Conservation (phyloP, 78 protist genomes). For the Pigoraptor vietnamica region DNA sequence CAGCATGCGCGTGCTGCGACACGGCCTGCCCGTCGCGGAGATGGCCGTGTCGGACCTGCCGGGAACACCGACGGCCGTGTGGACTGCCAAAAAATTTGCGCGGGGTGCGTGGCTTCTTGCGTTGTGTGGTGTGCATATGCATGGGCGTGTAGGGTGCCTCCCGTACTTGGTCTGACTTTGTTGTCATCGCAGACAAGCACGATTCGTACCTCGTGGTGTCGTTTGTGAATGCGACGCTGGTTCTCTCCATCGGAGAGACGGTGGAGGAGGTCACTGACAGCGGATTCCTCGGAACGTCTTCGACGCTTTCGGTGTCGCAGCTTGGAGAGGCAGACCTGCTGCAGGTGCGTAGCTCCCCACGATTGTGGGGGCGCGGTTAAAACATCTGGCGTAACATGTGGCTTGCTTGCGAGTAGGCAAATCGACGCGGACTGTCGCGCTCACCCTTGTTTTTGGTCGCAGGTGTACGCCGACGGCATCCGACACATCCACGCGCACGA, state of each 20-base stretch:
- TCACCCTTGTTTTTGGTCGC: slow-evolving; percentile 58
- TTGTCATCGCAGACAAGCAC: slow-evolving; percentile 7
- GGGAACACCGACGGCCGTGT: slow-evolving; percentile 66
- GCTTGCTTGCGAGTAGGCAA: too few relatives aligned
- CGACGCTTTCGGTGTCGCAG: slow-evolving; percentile 59
- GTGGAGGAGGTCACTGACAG: slow-evolving; percentile 79
- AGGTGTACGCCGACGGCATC: slow-evolving; percentile 74
- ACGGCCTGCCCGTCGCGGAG: slow-evolving; percentile 78
- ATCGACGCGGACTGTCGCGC: slow-evolving; percentile 11
- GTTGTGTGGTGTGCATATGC: not conserved
- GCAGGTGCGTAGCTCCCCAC: slow-evolving; percentile 42
- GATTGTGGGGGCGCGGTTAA: too few relatives aligned
- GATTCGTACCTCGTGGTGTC: slow-evolving; percentile 83
- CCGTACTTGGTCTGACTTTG: not conserved
- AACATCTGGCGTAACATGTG: too few relatives aligned
- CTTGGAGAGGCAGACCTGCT: slow-evolving; percentile 82
- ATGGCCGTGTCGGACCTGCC: slow-evolving; percentile 76
- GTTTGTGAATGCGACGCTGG: slow-evolving; percentile 79
- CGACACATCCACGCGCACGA: slow-evolving; percentile 74
- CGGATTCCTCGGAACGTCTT: slow-evolving; percentile 64
- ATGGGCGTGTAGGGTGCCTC: too few relatives aligned
- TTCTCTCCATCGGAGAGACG: slow-evolving; percentile 82
- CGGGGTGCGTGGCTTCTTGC: not conserved
- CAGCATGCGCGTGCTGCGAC: slow-evolving; percentile 75
- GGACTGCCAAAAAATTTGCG: slow-evolving; percentile 44